These are phyloP conservation scores for Phytophthora multivora DNA, from an alignment of 352 stramenopile genomes.

Conservation along the genomic window DNA sequence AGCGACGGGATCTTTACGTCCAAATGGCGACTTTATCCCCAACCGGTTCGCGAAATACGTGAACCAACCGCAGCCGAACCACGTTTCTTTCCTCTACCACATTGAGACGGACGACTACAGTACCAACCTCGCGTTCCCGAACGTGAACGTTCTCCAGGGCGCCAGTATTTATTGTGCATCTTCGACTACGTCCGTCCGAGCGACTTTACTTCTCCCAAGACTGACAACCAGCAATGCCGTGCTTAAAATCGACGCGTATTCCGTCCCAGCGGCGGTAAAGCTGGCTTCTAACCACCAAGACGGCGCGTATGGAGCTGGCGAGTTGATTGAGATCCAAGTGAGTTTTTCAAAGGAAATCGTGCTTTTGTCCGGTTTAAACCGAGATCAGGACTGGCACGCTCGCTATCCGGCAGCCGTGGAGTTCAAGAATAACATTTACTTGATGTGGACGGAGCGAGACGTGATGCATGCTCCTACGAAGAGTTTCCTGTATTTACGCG, in stretches of 20 bases:
- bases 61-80: constrained; percentile 44
- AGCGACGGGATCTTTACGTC: constrained; percentile 57
- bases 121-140: constrained; percentile 59
- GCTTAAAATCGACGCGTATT: constrained; percentile 56
- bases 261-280: constrained; percentile 62
- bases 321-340: constrained; percentile 72
- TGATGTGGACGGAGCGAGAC: constrained; percentile 75
- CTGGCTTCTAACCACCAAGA: constrained; percentile 56
- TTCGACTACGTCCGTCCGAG: constrained; percentile 44
- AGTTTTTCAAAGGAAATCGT: constrained; percentile 72
- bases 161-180: constrained; percentile 54
- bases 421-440: constrained; percentile 48
- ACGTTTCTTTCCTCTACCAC: constrained; percentile 72
- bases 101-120: constrained; percentile 61
- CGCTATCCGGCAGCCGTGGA: constrained; percentile 43
- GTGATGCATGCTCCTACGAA: constrained; percentile 30
- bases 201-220: constrained; percentile 38
- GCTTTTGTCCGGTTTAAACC: constrained; percentile 64
- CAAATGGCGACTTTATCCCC: constrained; percentile 44
- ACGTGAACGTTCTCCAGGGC: constrained; percentile 38
- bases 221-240: constrained; percentile 33
- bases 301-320: constrained; percentile 58
- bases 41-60: constrained; percentile 58
- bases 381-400: constrained; percentile 59
- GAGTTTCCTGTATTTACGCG: constrained; percentile 61